Evolutionary conservation across 306 rosid genomes (phyloP).

Genomic region (Rubus idaeus): DNA sequence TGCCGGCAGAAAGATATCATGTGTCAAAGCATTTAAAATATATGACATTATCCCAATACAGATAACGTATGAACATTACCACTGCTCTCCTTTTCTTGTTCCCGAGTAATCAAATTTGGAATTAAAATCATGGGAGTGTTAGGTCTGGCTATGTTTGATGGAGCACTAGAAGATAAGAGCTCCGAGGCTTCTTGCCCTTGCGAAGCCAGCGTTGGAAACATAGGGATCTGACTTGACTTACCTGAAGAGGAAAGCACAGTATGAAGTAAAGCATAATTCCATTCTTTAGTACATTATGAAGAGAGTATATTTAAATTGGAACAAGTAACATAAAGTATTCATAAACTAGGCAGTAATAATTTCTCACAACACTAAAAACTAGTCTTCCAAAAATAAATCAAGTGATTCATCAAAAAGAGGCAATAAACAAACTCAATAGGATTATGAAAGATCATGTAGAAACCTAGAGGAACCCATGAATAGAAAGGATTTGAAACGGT

Average conservation of each 20-base stretch:
- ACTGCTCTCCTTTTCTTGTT: neutral
- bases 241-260: constrained; percentile 33
- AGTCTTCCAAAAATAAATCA: neutral
- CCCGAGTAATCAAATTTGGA: neutral
- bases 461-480: neutral
- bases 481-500: neutral
- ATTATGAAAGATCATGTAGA: neutral
- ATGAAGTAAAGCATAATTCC: neutral
- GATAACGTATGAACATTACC: neutral
- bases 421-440: neutral
- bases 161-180: constrained; percentile 26
- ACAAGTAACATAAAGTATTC: neutral
- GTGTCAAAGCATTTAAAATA: neutral
- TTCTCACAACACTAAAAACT: neutral
- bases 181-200: constrained; percentile 23
- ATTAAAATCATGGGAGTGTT: neutral
- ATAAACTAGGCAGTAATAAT: neutral
- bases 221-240: constrained; percentile 35
- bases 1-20: neutral
- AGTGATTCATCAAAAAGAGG: neutral
- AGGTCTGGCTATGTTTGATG: constrained; percentile 24
- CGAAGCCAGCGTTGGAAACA: constrained; percentile 23
- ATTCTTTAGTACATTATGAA: neutral
- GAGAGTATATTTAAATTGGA: neutral
- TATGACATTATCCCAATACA: neutral